These are phyloP conservation scores for Viola odorata DNA, from an alignment of 345 rosid genomes.

Conservation along the genomic window DNA sequence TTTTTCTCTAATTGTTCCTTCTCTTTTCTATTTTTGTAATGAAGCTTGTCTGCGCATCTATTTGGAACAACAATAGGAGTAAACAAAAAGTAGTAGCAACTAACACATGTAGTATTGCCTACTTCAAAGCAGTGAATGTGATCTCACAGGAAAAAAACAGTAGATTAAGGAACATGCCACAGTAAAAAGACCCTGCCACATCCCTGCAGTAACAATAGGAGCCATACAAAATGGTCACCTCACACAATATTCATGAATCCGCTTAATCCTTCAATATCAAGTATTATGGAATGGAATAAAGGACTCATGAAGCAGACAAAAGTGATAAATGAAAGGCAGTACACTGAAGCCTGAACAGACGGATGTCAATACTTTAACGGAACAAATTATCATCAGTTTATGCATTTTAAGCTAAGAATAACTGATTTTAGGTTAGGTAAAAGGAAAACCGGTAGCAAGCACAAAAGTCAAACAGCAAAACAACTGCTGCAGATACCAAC, in stretches of 20 bases:
- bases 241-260: neutral
- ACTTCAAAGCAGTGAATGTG: no score
- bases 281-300: neutral
- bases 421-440: neutral
- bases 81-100: no score
- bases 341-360: no score
- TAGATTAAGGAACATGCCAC: no score
- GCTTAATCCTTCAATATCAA: neutral
- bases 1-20: slow-evolving; percentile 41
- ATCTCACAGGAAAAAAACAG: no score
- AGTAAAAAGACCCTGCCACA: no score
- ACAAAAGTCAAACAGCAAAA: neutral
- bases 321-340: no score
- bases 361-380: no score
- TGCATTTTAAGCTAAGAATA: neutral
- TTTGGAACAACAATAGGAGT: no score
- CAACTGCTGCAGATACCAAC: slow-evolving; percentile 1
- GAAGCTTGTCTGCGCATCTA: slow-evolving; percentile 77
- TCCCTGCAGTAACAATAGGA: no score
- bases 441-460: neutral
- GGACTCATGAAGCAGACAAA: neutral
- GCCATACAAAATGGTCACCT: no score
- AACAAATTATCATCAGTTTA: no score
- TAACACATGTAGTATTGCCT: neutral
- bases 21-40: slow-evolving; percentile 71